These are phyloP conservation scores for Ambrosia artemisiifolia DNA, from an alignment of 129 eudicot genomes.

Conservation along the genomic window DNA sequence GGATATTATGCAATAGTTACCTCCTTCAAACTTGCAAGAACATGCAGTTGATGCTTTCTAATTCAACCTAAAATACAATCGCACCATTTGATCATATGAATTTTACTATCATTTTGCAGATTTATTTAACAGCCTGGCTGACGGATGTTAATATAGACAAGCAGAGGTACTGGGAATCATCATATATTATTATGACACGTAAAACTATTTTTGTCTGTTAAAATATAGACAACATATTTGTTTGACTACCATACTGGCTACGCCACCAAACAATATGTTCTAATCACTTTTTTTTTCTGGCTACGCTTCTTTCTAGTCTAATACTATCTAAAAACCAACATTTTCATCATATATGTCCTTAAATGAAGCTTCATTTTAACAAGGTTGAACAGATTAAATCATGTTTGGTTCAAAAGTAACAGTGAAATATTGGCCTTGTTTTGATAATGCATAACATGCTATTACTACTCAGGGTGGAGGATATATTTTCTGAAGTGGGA, in stretches of 20 bases:
- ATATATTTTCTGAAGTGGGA: conserved; percentile 62
- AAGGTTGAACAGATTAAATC: neutral
- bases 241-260: neutral
- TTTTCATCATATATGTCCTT: neutral
- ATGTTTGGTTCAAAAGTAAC: neutral
- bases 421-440: neutral
- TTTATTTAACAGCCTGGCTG: conserved; percentile 84
- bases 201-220: neutral
- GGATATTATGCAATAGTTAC: neutral
- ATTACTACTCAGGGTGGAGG: conserved; percentile 52
- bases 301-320: neutral
- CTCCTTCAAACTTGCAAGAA: no score
- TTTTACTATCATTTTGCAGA: conserved; percentile 39
- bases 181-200: neutral
- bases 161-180: conserved; percentile 44
- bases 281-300: neutral
- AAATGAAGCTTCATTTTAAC: neutral
- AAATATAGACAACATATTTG: neutral
- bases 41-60: neutral
- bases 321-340: neutral
- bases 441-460: neutral
- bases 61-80: conserved; percentile 3
- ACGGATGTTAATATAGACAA: conserved; percentile 69
- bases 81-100: neutral
- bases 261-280: neutral